Evolutionary conservation across 179 eudicot genomes (phyloP).

Genomic region (Beta corolliflora): DNA sequence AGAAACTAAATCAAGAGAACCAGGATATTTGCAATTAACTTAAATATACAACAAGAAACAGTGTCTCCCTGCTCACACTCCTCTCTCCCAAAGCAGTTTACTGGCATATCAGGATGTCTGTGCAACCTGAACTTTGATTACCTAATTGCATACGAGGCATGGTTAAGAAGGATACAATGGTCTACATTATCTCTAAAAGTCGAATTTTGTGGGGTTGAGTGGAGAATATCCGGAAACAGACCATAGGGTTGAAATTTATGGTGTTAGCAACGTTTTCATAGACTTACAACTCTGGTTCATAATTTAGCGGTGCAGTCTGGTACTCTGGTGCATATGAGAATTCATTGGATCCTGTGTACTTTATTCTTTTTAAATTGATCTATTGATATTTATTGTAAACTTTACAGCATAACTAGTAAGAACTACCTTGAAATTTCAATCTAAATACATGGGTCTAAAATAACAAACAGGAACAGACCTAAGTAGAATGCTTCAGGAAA

Average conservation of each 20-base stretch:
- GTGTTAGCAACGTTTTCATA: not conserved
- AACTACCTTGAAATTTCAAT: not conserved
- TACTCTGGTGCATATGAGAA: not conserved
- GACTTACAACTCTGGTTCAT: not conserved
- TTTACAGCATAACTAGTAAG: not conserved
- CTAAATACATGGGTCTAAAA: not conserved
- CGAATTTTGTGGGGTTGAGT: not conserved
- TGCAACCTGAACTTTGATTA: not conserved
- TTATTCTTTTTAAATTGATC: too few species aligned
- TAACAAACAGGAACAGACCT: constrained; percentile 52
- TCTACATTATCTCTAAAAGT: not conserved
- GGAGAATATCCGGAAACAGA: not conserved
- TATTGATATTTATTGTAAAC: not conserved
- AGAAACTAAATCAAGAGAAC: too few species aligned
- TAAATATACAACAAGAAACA: too few species aligned
- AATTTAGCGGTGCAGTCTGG: not conserved
- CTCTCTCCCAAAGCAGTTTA: too few species aligned
- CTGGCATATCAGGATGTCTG: not conserved
- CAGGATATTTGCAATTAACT: too few species aligned
- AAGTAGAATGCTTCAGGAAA: constrained; percentile 93
- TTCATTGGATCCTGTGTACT: not conserved
- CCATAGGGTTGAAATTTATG: not conserved
- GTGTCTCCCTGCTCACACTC: too few species aligned
- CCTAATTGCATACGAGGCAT: not conserved
- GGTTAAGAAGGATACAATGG: not conserved